Evolutionary conservation across 345 rosid genomes (phyloP), one percentile per base, ranked within the genome.

Genomic region (Hypericum perforatum): DNA sequence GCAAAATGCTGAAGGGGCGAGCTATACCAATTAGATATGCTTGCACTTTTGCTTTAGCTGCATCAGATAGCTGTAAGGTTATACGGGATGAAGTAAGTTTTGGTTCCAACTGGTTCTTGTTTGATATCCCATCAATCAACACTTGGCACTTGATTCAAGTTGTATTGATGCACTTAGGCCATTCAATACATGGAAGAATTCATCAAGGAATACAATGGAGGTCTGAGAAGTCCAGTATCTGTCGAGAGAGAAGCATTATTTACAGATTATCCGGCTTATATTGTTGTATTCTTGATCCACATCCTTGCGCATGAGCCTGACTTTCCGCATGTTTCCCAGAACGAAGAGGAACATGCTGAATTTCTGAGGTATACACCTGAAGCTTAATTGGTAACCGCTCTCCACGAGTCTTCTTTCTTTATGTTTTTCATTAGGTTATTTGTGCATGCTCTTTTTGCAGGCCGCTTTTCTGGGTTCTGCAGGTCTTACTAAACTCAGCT

Each of bases 11-110:
- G 71, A 81, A 65, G 72, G 80, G 71, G 60, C 84, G 46, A 49
- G 67, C 54, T 61, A 63, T 91, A 67, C 96, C 98, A 40, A 72
- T 52, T 62, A 76, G 81, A 81, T 91, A 84, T 70, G 95, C 98
- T 41, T 91, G 95, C 71, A 81, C 84, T 29, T 84, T 82, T 65
- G 76, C 85, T 32, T 70, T 91, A 72, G 79, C 84, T 57, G 10
- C 70, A 52, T 64, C 68, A 49, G 85, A 71, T 72, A 58, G 70
- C 55, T 45, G 53, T 64, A 73, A 71, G 67, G 95, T 77, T 65
- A 77, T 81, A 55, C 91, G 63, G 53, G 76, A 79, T 69, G 77
- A 72, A 63, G 95, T 86, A 76, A 49, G 77, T 62, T 49, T 63
- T 39, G 57, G 13, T 59, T 69, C 44, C 4, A 22, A 22, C 39